These are phyloP conservation scores for Verticillium klebahnii DNA, from an alignment of 2,329 filamentous ascomycete species.

Conservation along the genomic window DNA sequence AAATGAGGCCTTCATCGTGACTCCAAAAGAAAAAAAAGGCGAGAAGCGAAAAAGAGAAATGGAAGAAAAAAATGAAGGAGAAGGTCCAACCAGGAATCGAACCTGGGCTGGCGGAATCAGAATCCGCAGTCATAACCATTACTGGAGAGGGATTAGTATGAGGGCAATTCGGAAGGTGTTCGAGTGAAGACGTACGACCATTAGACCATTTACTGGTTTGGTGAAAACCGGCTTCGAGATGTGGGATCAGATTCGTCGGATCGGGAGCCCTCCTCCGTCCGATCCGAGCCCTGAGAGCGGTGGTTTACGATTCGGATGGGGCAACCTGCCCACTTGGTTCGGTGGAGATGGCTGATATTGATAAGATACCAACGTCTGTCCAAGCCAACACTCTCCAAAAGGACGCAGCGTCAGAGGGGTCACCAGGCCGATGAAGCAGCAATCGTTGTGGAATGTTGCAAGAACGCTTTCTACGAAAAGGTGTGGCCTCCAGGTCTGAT, in stretches of 20 bases:
- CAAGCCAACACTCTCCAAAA: no score
- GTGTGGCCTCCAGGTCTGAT: not conserved
- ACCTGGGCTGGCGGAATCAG: conserved; percentile 3
- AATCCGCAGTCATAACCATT: conserved; percentile 3
- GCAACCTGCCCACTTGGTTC: no score
- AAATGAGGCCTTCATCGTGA: not conserved
- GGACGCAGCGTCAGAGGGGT: no score
- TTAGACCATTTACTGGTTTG: not conserved
- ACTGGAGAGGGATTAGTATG: not conserved
- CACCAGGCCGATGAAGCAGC: not conserved
- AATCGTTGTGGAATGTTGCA: not conserved
- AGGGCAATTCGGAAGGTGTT: no score
- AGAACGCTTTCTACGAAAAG: no score
- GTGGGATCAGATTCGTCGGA: not conserved
- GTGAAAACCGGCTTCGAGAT: not conserved
- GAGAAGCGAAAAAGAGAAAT: not conserved
- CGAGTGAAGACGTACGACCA: not conserved
- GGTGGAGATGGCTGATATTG: no score
- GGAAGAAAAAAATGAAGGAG: not conserved
- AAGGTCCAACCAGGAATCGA: conserved; percentile 4
- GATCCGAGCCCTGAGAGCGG: not conserved
- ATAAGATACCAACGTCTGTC: not conserved
- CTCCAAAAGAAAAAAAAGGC: not conserved
- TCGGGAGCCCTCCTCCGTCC: not conserved
- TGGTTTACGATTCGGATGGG: not conserved